Conservation (phyloP, 1,139 yeast species). For the Sugiyamaella grinbergsii region DNA sequence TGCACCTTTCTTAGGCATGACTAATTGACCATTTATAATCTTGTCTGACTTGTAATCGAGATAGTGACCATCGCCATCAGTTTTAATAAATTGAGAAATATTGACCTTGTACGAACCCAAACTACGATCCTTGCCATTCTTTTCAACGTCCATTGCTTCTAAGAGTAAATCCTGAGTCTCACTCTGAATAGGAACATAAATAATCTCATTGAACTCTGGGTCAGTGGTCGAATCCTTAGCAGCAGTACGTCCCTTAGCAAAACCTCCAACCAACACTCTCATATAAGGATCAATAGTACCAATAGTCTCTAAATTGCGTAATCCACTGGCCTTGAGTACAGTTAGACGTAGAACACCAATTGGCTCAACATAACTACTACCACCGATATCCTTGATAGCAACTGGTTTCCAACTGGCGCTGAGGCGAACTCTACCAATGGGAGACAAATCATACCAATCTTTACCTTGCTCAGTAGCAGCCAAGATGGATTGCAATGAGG, state of each 20-base stretch:
- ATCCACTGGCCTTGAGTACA: slow-evolving; percentile 67
- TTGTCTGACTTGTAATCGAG: slow-evolving; percentile 53
- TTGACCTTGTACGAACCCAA: slow-evolving; percentile 79
- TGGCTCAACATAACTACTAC: slow-evolving; percentile 86
- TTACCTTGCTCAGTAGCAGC: slow-evolving; percentile 78
- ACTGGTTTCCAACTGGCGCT: slow-evolving; percentile 86
- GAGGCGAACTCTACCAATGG: slow-evolving; percentile 70
- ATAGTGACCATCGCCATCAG: slow-evolving; percentile 67
- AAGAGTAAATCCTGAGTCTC: slow-evolving; percentile 77
- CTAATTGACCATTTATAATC: slow-evolving; percentile 60
- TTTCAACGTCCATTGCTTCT: slow-evolving; percentile 92
- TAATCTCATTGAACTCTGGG: slow-evolving; percentile 84
- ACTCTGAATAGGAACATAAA: slow-evolving; percentile 79
- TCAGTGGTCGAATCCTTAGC: slow-evolving; percentile 66
- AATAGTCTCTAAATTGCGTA: slow-evolving; percentile 80
- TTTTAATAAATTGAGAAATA: slow-evolving; percentile 65
- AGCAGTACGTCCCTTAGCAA: slow-evolving; percentile 74
- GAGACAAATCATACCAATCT: slow-evolving; percentile 68
- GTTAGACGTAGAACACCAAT: slow-evolving; percentile 85
- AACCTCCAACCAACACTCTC: slow-evolving; percentile 75
- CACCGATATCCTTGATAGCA: slow-evolving; percentile 59
- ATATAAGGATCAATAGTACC: slow-evolving; percentile 94
- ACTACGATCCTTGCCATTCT: slow-evolving; percentile 74
- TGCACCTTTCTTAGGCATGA: slow-evolving; percentile 68
- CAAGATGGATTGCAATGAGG: slow-evolving; percentile 64